These are phyloP conservation scores for Davidsoniella virescens DNA, from an alignment of 2,329 filamentous ascomycete species.

Conservation along the genomic window DNA sequence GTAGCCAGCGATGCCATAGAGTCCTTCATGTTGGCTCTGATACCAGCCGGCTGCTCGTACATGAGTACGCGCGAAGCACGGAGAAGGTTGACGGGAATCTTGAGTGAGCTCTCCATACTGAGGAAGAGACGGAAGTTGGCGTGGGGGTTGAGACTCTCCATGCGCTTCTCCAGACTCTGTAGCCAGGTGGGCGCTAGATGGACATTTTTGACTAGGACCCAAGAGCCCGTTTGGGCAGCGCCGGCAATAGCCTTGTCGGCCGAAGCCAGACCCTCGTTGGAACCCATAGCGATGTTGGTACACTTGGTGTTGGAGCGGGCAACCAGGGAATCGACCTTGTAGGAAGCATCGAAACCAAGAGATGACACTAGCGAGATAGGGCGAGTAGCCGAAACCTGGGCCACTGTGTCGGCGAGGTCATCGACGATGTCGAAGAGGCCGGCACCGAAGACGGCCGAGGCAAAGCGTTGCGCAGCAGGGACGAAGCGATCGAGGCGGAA, in stretches of 20 bases:
- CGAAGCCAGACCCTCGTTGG: conserved; percentile 78
- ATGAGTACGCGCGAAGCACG: conserved; percentile 87
- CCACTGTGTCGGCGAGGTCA: conserved; percentile 71
- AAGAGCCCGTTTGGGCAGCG: conserved; percentile 78
- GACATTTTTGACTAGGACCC: conserved; percentile 98
- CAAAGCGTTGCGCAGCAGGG: conserved; percentile 81
- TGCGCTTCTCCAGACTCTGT: conserved; percentile 89
- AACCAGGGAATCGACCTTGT: conserved; percentile 94
- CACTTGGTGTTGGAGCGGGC: conserved; percentile 68
- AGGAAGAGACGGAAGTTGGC: conserved; percentile 87
- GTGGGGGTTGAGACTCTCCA: conserved; percentile 89
- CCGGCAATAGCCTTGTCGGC: conserved; percentile 92
- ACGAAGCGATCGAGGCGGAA: conserved; percentile 94
- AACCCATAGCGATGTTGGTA: conserved; percentile 98
- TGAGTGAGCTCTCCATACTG: conserved; percentile 92
- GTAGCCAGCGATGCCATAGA: conserved; percentile 71
- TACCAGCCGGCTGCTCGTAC: conserved; percentile 95
- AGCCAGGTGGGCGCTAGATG: conserved; percentile 92
- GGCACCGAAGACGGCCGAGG: conserved; percentile 67
- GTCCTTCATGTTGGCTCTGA: conserved; percentile 97
- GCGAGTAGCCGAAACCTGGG: conserved; percentile 65
- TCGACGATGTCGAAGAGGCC: conserved; percentile 70
- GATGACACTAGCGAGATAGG: conserved; percentile 88
- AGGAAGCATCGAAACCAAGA: conserved; percentile 93
- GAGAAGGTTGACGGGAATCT: conserved; percentile 91